Base-by-base conservation (phyloP, 208 protist species). In the Plasmodiophora brassicae region DNA sequence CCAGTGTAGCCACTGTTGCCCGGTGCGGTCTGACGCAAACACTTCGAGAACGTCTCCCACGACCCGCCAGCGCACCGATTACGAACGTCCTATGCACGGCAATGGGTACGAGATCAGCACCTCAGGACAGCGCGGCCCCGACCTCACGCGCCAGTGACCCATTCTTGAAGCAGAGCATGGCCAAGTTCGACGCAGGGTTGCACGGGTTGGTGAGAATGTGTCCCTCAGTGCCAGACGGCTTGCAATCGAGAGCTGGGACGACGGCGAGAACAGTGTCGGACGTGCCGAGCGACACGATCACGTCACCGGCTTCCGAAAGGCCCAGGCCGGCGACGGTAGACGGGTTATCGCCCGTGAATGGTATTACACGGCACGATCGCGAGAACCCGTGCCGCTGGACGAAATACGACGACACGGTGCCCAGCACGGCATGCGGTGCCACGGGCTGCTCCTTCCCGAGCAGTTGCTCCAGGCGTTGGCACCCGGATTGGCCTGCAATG, bases 241-340 rank as follows among this genome's bases (percentile, higher is more conserved):
- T 60, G 22, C 14, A 60, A 60, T 38, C 45, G 14, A 60, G 22
- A 46, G 14, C 25, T 28, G 50, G 50, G 50, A 57, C 50, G 22
- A 84, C 32, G 22, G 71, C 71, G 25, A 84, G 25, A 14, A 84
- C 71, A 71, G 71, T 84, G n/a, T 84, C 71, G 14, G 71, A 84
- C 32, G 71, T 84, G 14, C 71, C 71, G 38, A 84, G 71, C 20
- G 71, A 84, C 14, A 84, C n/a, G 14, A 20, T 22, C 14, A 84
- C 71, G 25, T 84, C 71, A 22, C 71, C 71, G n/a, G 22, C 20
- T 22, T 84, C n/a, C 20, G 45, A 84, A 20, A 84, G 14, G 20
- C 71, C 71, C n/a, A 84, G 25, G 14, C 71, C 71, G 14, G 45
- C 71, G 20, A 84, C 20, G 14, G 38, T 84, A 22, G 38, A 84